Conservation (phyloP, 345 rosid genomes). For the Sisymbrium irio region DNA sequence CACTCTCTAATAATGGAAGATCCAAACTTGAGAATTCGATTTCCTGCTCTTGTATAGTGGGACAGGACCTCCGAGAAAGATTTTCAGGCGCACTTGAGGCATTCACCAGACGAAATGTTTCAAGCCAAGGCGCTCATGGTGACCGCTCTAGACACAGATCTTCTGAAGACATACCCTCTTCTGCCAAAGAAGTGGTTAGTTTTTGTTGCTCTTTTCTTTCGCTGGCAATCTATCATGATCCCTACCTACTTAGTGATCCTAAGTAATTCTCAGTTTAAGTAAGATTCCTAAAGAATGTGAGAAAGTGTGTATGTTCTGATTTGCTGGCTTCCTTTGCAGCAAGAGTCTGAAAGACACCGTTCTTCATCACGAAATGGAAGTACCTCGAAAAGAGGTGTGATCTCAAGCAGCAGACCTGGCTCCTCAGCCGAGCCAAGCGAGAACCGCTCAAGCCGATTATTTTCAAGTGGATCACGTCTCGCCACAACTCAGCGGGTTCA, state of each 20-base stretch:
- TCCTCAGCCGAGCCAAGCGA: slow-evolving; percentile 79
- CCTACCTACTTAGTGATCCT: background rate
- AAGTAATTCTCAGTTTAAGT: background rate
- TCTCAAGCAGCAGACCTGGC: slow-evolving; percentile 59
- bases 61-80: slow-evolving; percentile 79
- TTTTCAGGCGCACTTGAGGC: slow-evolving; percentile 83
- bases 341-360: slow-evolving; percentile 57
- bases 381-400: slow-evolving; percentile 62
- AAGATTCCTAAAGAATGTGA: background rate
- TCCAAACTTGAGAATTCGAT: background rate
- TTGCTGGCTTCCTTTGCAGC: slow-evolving; percentile 45
- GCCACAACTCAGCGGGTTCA: slow-evolving; percentile 61
- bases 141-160: slow-evolving; percentile 46
- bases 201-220: background rate
- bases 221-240: background rate
- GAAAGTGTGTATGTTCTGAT: slow-evolving; percentile 9
- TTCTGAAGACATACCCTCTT: slow-evolving; percentile 49
- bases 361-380: slow-evolving; percentile 67
- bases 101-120: slow-evolving; percentile 59
- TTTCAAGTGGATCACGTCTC: slow-evolving; percentile 60
- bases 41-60: slow-evolving; percentile 43
- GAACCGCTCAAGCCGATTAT: slow-evolving; percentile 56
- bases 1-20: background rate
- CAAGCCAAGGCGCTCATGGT: slow-evolving; percentile 48
- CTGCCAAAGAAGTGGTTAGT: slow-evolving; percentile 56